phyloP scores from a whole-genome alignment of 2,329 filamentous ascomycete species.

The Venturia carpophila region DNA sequence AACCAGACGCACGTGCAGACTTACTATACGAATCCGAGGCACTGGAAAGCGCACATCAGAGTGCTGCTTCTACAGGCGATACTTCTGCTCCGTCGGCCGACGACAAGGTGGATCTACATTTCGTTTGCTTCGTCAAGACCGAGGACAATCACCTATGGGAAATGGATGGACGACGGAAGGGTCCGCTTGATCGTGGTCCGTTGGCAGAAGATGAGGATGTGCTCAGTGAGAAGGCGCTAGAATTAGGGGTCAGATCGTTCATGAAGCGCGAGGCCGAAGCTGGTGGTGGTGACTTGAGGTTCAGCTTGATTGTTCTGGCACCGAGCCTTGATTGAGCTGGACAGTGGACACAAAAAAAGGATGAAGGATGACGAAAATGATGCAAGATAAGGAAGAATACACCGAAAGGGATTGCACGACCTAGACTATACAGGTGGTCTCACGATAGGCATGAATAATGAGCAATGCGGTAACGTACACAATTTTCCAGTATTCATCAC shows the following conservation, averaged over 20 bases:
- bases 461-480: neutral
- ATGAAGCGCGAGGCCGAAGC: conserved; percentile 49
- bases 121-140: conserved; percentile 85
- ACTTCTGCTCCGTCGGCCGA: conserved; percentile 68
- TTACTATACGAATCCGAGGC: conserved; percentile 69
- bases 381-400: neutral
- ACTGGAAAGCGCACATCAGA: conserved; percentile 70
- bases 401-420: neutral
- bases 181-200: conserved; percentile 57
- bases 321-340: conserved; percentile 45
- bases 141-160: conserved; percentile 66
- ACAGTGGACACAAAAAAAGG: neutral
- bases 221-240: conserved; percentile 62
- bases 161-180: conserved; percentile 66
- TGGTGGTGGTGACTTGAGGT: conserved; percentile 52
- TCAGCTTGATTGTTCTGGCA: conserved; percentile 55
- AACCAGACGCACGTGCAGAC: conserved; percentile 57
- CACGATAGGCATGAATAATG: conserved; percentile 5
- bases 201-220: conserved; percentile 41
- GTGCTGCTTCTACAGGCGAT: conserved; percentile 69
- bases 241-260: conserved; percentile 57
- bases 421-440: neutral
- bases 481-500: no score
- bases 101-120: conserved; percentile 87
- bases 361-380: neutral